Percentiles rank a stretch among this genome's conserved stretches.
Conservation (phyloP, 1,284 basidiomycete species). For the Pseudozyma sp. region DNA sequence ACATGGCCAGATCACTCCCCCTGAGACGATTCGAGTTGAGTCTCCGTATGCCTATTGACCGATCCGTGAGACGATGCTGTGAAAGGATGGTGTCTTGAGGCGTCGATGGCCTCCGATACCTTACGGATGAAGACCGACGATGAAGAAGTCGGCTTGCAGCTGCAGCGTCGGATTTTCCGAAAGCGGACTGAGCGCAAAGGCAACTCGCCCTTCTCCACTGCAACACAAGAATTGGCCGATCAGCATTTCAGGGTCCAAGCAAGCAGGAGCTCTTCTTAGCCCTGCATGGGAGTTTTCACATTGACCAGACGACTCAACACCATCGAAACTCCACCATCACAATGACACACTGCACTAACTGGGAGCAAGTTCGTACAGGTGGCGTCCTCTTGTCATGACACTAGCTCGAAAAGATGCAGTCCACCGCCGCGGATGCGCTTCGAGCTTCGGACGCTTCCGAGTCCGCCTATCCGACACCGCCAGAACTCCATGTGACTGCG, state of each 20-base stretch:
- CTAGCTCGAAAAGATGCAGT: slow-evolving; percentile 9
- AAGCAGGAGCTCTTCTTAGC: no score
- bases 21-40: neutral
- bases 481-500: slow-evolving; percentile 19
- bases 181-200: slow-evolving; percentile 30
- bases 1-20: neutral
- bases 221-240: slow-evolving; percentile 9
- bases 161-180: slow-evolving; percentile 1
- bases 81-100: neutral
- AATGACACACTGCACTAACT: no score
- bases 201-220: neutral
- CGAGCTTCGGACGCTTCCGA: slow-evolving; percentile 3
- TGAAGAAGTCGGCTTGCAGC: neutral
- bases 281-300: no score
- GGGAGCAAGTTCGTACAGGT: neutral
- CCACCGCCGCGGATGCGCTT: neutral
- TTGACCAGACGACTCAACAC: no score
- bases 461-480: slow-evolving; percentile 31
- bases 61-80: neutral
- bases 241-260: slow-evolving; percentile 29
- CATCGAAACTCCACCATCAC: no score
- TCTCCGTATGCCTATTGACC: no score
- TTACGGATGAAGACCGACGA: neutral
- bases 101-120: no score
- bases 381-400: neutral